Base-by-base conservation (phyloP, 768 basidiomycete species). In the Austroboletus festivus region DNA sequence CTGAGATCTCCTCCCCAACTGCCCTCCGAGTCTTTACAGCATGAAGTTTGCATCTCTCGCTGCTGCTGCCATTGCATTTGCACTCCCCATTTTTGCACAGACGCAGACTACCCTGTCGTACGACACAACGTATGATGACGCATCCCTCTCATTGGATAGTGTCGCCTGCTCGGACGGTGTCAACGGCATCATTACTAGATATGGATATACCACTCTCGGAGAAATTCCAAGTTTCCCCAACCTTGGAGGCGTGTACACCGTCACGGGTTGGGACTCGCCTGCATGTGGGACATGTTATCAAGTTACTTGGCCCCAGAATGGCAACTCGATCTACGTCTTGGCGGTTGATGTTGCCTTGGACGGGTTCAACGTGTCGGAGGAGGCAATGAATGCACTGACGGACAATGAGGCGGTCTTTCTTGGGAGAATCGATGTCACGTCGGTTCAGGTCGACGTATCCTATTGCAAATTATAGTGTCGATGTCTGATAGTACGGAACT, bases 311-410 rank as follows among this genome's bases (percentile, higher is more conserved):
- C n/a, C n/a, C n/a, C n/a, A 65, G 30, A 45, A 42, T 3, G 37
- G 18, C 30, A 54, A 2, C 3, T 59, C 53, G 3, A 38, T 71
- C 37, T 1, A 18, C 13, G 38, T 63, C 6, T 46, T 65, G 44
- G 70, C 68, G 7, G 58, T 71, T 9, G 70, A 71, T 31, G 41
- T 41, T 15, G 51, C 58, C 28, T 12, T 28, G 8, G 16, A 35
- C 16, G 34, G 16, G 12, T 16, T 35, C 34, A 35, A 76, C 50
- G 61, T 81, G 21, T 73, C 77, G 1, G 53, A 72, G 53, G 61
- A 54, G 16, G 79, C 80, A n/a, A 76, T 82, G 78, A 73, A 82
- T 49, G 55, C 60, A 23, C 62, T 83, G 48, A 82, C 80, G 16
- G 62, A 66, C 42, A 68, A 65, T 26, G 67, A 77, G 55, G 82